Evolutionary conservation across 139 green algal genomes (phyloP), one percentile per base, ranked within the genome.

Genomic region (Chlamydomonas incerta): DNA sequence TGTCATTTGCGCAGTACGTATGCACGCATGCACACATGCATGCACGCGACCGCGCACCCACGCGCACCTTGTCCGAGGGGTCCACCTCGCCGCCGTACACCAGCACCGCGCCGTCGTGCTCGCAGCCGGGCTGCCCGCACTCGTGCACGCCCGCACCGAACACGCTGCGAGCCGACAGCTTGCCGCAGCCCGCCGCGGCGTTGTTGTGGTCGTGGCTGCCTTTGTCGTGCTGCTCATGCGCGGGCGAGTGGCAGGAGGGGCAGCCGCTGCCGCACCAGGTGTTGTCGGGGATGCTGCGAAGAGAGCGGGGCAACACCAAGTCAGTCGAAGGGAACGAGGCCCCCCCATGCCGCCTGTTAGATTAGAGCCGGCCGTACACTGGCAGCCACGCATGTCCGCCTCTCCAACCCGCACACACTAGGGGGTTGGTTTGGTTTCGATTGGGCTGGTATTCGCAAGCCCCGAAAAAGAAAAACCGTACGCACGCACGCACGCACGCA

Each of bases 71-170:
- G 80, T 86, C 87, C 0, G 87, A 92, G 0, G 92, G 92, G 28
- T 93, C 88, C 72, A 95, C 91, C 81, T 95, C 92, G 1, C 92
- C 92, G 0, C 92, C 91, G 86, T 89, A 94, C 26, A 85, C 73
- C 24, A 94, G 46, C 0, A 94, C 11, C 21, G 84, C 81, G 47
- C 57, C 73, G 20, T 41, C 55, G 34, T 89, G 72, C 0, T 26
- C 4, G 66, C 90, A 93, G n/a, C 29, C 66, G 41, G 4, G 17
- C 37, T 46, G 26, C 29, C 33, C 62, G 63, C 82, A 87, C 26
- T 35, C 62, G 47, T 94, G 88, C 21, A 82, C 37, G 2, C 69
- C 82, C 20, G 84, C 83, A 2, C 88, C 89, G 79, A 91, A 91
- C 71, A 94, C 91, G n/a, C 67, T 87, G 63, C 91, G 85, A 10